Base-by-base conservation (phyloP, 805 yeast species). In the Metschnikowia gelsemii region DNA sequence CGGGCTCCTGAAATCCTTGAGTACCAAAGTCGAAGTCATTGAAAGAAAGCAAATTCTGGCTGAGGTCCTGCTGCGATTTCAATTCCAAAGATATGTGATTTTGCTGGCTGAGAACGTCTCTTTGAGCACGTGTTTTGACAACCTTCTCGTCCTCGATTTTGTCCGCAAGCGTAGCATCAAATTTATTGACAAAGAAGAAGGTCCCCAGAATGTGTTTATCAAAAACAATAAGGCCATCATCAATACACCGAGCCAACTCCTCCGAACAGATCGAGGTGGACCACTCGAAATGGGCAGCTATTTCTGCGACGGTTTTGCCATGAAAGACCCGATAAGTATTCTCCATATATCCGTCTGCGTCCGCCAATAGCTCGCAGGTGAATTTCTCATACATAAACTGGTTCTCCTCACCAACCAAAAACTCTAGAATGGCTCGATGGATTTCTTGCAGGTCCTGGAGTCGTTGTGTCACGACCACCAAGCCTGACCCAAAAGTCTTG, bases 121-220 rank as follows among this genome's bases (percentile, higher is more conserved):
- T 17, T 12, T 34, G 41, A 14, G 50, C 51, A 20, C 22, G 13
- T 11, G 6, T 20, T n/a, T 38, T 31, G 16, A 42, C 38, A 11
- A 9, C 16, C 8, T 28, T 17, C 32, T 47, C 52, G 12, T 43
- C 43, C 8, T 30, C 11, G 18, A 50, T 30, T 32, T 36, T 38
- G 11, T 22, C 32, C 5, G 33, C 38, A 20, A 51, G 38, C 4
- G 8, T 32, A 8, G 23, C 17, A 14, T 50, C 50, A 24, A 50
- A 49, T 22, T 38, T 44, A 49, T 86, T 86, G 32, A 68, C 57
- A 54, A 76, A 85, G 59, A 79, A 87, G 37, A 75, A 73, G 3
- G 79, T 72, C 0, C 93, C 95, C 35, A 79, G 73, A 1, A 82
- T 66, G 49, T 80, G 80, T 51, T 80, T 80, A 62, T 87, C 96